phyloP scores from a whole-genome alignment of 345 rosid species.

The Hibiscus trionum region DNA sequence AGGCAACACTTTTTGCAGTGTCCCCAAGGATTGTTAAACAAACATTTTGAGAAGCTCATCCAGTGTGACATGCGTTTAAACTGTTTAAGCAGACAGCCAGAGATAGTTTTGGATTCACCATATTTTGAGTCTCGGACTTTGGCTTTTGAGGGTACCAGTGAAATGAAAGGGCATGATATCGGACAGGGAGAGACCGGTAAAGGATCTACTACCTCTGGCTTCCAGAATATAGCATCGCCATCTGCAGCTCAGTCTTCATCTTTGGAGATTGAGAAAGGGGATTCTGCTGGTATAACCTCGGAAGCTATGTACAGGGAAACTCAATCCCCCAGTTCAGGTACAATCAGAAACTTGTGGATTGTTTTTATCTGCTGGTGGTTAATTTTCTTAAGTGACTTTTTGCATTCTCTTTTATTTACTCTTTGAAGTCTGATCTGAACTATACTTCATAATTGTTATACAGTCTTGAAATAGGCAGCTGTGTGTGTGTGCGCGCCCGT shows the following conservation, averaged over 20 bases:
- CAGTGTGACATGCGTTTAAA: slow-evolving; percentile 87
- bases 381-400: not conserved
- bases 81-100: slow-evolving; percentile 74
- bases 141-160: slow-evolving; percentile 47
- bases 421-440: not conserved
- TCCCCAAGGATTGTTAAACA: slow-evolving; percentile 76
- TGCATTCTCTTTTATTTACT: not conserved
- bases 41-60: slow-evolving; percentile 93
- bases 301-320: slow-evolving; percentile 59
- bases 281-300: slow-evolving; percentile 35
- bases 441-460: not conserved
- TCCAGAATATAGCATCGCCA: slow-evolving; percentile 57
- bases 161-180: slow-evolving; percentile 39
- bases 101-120: slow-evolving; percentile 66
- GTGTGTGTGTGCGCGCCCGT: not conserved
- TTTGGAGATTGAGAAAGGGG: slow-evolving; percentile 38
- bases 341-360: not conserved
- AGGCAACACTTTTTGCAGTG: slow-evolving; percentile 96
- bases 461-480: not conserved
- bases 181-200: slow-evolving; percentile 31
- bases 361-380: not conserved
- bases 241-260: slow-evolving; percentile 63
- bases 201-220: slow-evolving; percentile 40
- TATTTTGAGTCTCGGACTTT: slow-evolving; percentile 25
- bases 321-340: slow-evolving; percentile 91